Base-by-base conservation (phyloP, 2,329 filamentous ascomycete genomes). In the Sclerotinia sclerotiorum region DNA sequence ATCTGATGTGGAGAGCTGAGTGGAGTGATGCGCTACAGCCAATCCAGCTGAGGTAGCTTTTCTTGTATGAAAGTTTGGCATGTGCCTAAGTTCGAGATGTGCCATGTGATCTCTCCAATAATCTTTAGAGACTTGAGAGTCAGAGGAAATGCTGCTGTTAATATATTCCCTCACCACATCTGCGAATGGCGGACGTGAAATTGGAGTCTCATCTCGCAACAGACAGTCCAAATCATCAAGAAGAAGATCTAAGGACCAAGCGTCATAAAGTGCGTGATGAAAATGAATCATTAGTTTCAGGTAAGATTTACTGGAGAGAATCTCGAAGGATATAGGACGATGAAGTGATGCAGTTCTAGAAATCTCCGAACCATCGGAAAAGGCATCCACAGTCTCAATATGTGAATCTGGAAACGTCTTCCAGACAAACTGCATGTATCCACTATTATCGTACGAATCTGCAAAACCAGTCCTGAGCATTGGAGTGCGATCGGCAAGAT, bases 231-330 rank as follows among this genome's bases (percentile, higher is more conserved):
- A 79, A 76, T 97, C 92, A 35, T 84, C 80, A 19, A 92, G 76
- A 0, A 96, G 79, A 42, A 94, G 81, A 64, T 97, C 90, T 75
- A 93, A 84, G 0, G 93, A 94, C 94, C 94, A 97, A n/a, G 93
- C 94, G 78, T 97, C 94, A 75, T 97, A 97, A 0, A 96, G 77
- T 0, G 92, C 88, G 78, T 97, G 94, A 76, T 97, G 93, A 0
- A 96, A 81, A 17, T 89, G 74, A 1, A 78, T 78, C 69, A 77
- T 77, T 5, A 80, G 73, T 44, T 76, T 74, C 3, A 76, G 67
- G 60, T 71, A 68, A 5, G 75, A 62, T 24, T 72, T 24, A 10
- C 64, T 44, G 65, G 72, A 61, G 17, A 73, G 73, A 1, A 93
- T 79, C 69, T 91, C 84, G n/a, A 93, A 79, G 21, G 77, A 79